Conservation (phyloP, 2,329 filamentous ascomycete species). For the Talaromyces amestolkiae region DNA sequence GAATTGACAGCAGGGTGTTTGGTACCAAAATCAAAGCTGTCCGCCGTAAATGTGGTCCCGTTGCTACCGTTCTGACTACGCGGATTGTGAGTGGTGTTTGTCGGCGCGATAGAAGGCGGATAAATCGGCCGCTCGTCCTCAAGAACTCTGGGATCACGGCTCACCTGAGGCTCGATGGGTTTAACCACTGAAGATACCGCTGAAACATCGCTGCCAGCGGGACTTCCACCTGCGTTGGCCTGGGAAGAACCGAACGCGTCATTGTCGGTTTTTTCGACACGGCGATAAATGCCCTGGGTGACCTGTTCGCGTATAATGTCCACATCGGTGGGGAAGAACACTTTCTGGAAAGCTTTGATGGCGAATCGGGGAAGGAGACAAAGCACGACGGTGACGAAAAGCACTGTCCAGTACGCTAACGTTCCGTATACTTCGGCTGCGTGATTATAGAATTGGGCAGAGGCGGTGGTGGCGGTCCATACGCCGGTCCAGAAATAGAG, state of each 20-base stretch:
- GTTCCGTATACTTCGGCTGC: constrained; percentile 76
- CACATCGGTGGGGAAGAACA: constrained; percentile 87
- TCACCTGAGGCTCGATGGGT: constrained; percentile 57
- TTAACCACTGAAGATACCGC: constrained; percentile 41
- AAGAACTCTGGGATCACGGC: constrained; percentile 65
- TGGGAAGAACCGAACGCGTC: constrained; percentile 52
- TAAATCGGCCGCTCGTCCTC: constrained; percentile 93
- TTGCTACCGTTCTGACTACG: constrained; percentile 88
- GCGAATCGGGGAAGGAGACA: constrained; percentile 85
- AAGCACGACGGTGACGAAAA: constrained; percentile 73
- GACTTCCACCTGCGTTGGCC: constrained; percentile 10
- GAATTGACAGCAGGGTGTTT: constrained; percentile 42
- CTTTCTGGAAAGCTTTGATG: constrained; percentile 85
- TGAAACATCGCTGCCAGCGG: constrained; percentile 37
- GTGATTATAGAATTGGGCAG: constrained; percentile 70
- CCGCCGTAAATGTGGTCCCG: constrained; percentile 78
- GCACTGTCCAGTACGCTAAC: constrained; percentile 82
- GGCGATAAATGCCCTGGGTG: constrained; percentile 56
- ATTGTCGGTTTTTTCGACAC: constrained; percentile 35
- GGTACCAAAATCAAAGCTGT: constrained; percentile 44
- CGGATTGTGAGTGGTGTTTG: constrained; percentile 73
- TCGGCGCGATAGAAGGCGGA: constrained; percentile 79
- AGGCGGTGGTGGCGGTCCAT: constrained; percentile 64
- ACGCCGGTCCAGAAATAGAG: constrained; percentile 96
- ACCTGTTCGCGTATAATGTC: constrained; percentile 96